Conservation (phyloP, 305 asterid genomes). For the Salvia sclarea region DNA sequence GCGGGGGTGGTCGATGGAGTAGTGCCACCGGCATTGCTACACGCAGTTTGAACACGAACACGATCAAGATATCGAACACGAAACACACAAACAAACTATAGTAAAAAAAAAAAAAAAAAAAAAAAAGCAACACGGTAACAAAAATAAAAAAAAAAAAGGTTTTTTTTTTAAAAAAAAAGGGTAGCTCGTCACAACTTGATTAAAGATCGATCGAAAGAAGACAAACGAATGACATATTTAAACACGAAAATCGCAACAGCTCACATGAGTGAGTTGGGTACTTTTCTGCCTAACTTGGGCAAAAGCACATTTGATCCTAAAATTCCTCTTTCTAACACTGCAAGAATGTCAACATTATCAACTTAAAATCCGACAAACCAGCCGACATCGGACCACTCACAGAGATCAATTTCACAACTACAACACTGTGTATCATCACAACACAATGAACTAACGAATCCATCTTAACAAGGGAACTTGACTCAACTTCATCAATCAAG, state of each 20-base stretch:
- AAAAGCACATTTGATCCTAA: slow-evolving; percentile 22
- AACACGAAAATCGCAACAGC: slow-evolving; percentile 28
- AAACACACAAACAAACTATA: not conserved
- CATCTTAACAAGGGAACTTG: not conserved
- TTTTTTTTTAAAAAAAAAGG: no score
- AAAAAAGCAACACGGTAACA: no score
- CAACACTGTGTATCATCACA: not conserved
- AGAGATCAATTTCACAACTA: slow-evolving; percentile 23
- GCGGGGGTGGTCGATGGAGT: slow-evolving; percentile 31
- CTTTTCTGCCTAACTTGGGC: slow-evolving; percentile 1
- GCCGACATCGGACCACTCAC: slow-evolving; percentile 8
- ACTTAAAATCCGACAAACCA: slow-evolving; percentile 4
- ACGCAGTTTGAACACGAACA: not conserved
- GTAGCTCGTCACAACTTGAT: not conserved
- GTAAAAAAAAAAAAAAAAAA: no score
- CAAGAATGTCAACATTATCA: slow-evolving; percentile 28
- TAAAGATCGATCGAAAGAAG: slow-evolving; percentile 13
- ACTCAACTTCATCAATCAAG: slow-evolving; percentile 3
- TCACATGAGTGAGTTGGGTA: slow-evolving; percentile 9
- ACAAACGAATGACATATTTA: slow-evolving; percentile 1
- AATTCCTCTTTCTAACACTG: slow-evolving; percentile 1
- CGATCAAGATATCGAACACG: not conserved
- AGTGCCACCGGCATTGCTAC: slow-evolving; percentile 34
- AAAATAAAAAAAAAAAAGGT: no score
- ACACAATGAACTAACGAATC: not conserved